A percentile compares a stretch with the other conserved stretches of the same genome.
Conservation (phyloP, 2,329 filamentous ascomycete species). For the Chaetomiaceae sp. region DNA sequence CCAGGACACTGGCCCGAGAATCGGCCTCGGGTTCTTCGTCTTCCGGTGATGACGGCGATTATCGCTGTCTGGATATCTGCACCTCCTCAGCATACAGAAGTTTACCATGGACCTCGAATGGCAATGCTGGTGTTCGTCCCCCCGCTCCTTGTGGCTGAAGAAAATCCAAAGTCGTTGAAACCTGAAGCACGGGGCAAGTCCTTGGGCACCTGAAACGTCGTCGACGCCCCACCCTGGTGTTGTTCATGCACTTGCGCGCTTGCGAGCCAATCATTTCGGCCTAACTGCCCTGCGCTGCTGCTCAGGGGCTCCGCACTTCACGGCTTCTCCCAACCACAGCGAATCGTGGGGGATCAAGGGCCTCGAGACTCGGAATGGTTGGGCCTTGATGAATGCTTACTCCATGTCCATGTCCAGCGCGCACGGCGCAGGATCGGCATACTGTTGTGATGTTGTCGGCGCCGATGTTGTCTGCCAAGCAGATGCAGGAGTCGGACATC, state of each 20-base stretch:
- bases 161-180: background rate
- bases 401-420: background rate
- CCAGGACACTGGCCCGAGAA: too few relatives aligned
- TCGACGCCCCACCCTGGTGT: conserved; percentile 1
- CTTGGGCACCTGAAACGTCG: conserved; percentile 11
- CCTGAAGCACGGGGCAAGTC: conserved; percentile 1
- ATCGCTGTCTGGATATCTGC: too few relatives aligned
- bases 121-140: too few relatives aligned
- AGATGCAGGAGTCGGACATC: background rate
- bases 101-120: too few relatives aligned
- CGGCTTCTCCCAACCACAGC: background rate
- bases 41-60: too few relatives aligned
- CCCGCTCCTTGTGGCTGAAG: background rate
- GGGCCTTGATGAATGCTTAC: background rate
- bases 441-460: background rate
- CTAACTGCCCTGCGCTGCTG: background rate
- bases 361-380: background rate
- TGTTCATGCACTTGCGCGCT: background rate
- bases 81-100: too few relatives aligned
- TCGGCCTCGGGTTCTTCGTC: too few relatives aligned
- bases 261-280: conserved; percentile 10
- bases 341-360: conserved; percentile 7
- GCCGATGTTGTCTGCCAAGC: background rate
- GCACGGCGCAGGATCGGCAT: too few relatives aligned
- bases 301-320: background rate